phyloP scores from a whole-genome alignment of 2,329 filamentous ascomycete genomes.

The Microsporum audouinii region DNA sequence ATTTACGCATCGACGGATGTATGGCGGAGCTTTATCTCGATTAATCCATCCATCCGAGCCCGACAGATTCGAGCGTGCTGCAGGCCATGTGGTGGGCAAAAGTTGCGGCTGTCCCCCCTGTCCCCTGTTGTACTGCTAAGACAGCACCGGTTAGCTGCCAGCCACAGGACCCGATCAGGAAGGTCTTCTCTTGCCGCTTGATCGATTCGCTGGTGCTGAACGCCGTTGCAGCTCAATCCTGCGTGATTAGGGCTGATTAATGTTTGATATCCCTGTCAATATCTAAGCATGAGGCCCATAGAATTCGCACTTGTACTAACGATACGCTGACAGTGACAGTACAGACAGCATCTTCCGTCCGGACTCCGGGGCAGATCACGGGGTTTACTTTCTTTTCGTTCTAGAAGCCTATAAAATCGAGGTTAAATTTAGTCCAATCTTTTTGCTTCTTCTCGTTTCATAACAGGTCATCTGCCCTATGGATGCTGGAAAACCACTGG shows the following conservation, averaged over 20 bases:
- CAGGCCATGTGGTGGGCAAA: conserved; percentile 1
- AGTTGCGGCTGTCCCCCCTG: not conserved
- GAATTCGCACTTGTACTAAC: not conserved
- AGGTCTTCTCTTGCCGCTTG: not conserved
- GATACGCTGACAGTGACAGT: not conserved
- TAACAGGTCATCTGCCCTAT: not conserved
- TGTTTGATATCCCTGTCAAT: not conserved
- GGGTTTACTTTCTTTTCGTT: not conserved
- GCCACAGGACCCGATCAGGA: conserved; percentile 3
- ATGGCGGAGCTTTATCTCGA: conserved; percentile 2
- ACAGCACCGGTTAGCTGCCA: conserved; percentile 1
- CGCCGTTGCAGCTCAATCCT: not conserved
- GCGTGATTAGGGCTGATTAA: not conserved
- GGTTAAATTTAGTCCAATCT: not conserved
- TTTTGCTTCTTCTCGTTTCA: conserved; percentile 1
- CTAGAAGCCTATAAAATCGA: not conserved
- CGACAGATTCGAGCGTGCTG: not conserved
- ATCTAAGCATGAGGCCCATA: not conserved
- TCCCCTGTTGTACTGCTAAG: not conserved
- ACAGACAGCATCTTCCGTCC: not conserved
- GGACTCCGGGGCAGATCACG: not conserved
- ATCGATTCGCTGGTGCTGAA: not conserved
- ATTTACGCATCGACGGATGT: not conserved
- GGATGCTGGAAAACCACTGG: not conserved
- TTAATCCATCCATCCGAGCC: conserved; percentile 1